Conservation (phyloP, 1,284 basidiomycete genomes). For the Pseudozyma pruni region DNA sequence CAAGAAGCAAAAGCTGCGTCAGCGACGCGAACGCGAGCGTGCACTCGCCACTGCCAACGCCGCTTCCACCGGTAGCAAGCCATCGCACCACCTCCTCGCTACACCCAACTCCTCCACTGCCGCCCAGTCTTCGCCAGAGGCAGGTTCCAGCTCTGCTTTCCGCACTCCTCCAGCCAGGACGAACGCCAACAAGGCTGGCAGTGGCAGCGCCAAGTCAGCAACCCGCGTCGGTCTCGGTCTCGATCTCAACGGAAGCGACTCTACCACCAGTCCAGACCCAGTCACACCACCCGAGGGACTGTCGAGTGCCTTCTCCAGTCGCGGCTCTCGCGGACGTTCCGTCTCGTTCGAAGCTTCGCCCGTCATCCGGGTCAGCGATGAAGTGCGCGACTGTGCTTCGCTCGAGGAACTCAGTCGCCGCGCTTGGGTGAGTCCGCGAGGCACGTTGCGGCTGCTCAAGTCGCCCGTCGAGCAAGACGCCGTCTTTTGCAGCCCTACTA, state of each 20-base stretch:
- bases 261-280: constrained; percentile 30
- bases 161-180: constrained; percentile 30
- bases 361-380: constrained; percentile 34
- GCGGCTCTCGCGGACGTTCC: constrained; percentile 29
- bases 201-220: constrained; percentile 29
- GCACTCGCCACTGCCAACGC: constrained; percentile 14
- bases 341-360: constrained; percentile 50
- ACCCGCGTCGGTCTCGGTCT: constrained; percentile 41
- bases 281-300: constrained; percentile 33
- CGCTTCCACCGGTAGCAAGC: constrained; percentile 7
- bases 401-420: constrained; percentile 53
- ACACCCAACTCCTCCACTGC: constrained; percentile 35
- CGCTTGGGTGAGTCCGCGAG: constrained; percentile 55
- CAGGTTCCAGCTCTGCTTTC: constrained; percentile 24
- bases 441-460: constrained; percentile 49
- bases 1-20: constrained; percentile 51
- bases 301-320: constrained; percentile 19
- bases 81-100: constrained; percentile 18
- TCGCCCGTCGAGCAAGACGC: constrained; percentile 40
- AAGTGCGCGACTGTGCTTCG: constrained; percentile 32
- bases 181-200: constrained; percentile 23
- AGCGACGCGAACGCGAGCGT: constrained; percentile 35
- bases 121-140: constrained; percentile 33
- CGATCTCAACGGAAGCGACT: constrained; percentile 40
- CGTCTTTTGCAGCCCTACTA: constrained; percentile 34